These are phyloP conservation scores for Spathaspora boniae DNA, from an alignment of 805 yeast genomes.

Conservation along the genomic window DNA sequence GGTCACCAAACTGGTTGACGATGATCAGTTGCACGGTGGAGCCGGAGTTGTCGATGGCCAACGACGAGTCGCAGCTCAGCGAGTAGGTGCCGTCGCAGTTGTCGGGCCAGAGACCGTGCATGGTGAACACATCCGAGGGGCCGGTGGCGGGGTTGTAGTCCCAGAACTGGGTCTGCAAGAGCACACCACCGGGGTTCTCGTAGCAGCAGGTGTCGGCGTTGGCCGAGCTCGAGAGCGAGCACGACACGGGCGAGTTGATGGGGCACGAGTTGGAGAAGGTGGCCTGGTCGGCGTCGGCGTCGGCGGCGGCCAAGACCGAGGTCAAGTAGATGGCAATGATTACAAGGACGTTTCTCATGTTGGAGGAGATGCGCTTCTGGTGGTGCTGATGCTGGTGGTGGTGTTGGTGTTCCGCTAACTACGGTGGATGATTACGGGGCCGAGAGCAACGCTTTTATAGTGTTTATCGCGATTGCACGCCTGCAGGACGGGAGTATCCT, in stretches of 20 bases:
- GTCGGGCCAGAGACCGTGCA: conserved; percentile 47
- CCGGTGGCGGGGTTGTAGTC: conserved; percentile 61
- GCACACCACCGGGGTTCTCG: conserved; percentile 72
- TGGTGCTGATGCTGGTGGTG: no score
- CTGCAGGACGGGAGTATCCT: no score
- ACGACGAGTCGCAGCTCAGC: conserved; percentile 68
- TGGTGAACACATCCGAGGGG: conserved; percentile 31
- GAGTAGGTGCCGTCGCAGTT: conserved; percentile 75
- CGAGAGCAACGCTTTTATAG: no score
- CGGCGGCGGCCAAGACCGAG: no score
- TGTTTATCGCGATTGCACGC: no score
- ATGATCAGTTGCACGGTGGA: conserved; percentile 31
- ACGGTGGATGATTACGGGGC: no score
- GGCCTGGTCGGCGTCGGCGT: conserved; percentile 6
- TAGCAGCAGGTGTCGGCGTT: conserved; percentile 57
- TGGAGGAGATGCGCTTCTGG: no score
- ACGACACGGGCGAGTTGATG: conserved; percentile 54
- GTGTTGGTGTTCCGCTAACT: no score
- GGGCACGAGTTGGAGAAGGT: conserved; percentile 42
- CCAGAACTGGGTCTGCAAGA: conserved; percentile 91
- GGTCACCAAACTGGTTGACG: conserved; percentile 39
- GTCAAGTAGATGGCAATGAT: no score
- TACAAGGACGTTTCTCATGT: no score
- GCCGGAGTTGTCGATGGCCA: conserved; percentile 48
- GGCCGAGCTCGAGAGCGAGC: conserved; percentile 44